Conservation (phyloP, 257 asterid species). For the Nicotiana paniculata region DNA sequence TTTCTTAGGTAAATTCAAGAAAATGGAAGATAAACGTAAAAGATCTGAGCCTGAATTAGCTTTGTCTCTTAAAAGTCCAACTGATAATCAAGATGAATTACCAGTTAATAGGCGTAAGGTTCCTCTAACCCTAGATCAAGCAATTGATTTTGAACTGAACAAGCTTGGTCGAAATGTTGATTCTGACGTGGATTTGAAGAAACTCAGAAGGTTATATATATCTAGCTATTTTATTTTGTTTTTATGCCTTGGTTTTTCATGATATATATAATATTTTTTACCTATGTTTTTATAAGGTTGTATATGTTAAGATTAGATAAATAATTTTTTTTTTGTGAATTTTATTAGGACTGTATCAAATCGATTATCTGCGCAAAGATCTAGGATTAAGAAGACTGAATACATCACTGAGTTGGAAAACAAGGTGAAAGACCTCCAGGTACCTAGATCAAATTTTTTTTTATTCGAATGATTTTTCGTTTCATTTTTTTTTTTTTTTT, state of each 20-base stretch:
- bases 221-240: neutral
- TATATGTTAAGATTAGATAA: neutral
- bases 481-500: neutral
- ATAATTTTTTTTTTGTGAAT: neutral
- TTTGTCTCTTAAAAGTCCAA: neutral
- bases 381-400: constrained; percentile 23
- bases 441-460: neutral
- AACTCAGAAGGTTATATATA: constrained; percentile 41
- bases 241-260: neutral
- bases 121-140: constrained; percentile 3
- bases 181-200: neutral
- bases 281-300: neutral
- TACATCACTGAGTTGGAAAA: constrained; percentile 29
- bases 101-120: neutral
- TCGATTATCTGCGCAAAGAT: constrained; percentile 49
- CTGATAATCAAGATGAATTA: neutral
- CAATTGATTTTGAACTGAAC: constrained; percentile 1
- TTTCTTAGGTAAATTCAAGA: neutral
- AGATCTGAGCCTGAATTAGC: neutral
- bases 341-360: constrained; percentile 44
- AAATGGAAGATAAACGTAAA: neutral
- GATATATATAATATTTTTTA: neutral
- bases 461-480: neutral
- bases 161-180: constrained; percentile 21
- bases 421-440: constrained; percentile 30